Base-by-base conservation (phyloP, 2,329 filamentous ascomycete species). In the Cadophora luteo-olivacea region DNA sequence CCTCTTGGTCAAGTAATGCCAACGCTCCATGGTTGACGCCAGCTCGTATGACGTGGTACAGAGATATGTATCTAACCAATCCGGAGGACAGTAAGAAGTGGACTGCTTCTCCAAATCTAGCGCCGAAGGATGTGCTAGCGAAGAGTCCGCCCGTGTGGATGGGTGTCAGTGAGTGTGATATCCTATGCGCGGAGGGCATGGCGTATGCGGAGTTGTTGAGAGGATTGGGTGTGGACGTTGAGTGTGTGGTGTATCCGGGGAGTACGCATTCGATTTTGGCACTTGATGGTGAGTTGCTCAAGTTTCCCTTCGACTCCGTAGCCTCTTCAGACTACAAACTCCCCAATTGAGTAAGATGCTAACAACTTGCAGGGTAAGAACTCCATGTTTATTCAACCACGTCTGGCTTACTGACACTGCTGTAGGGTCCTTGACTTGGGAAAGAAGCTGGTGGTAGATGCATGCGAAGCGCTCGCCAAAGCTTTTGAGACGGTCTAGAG, bases 21-120 rank as follows among this genome's bases (percentile, higher is more conserved):
- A 77, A 82, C 72, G 81, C 83, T 0, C 83, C 85, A 0, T 83
- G 85, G 1, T 80, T 87, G 2, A 82, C 85, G 0, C 83, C 85
- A 0, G 78, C 79, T 1, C 86, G 87, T 75, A 88, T 88, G 86
- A 77, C 84, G 55, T 88, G 86, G 86, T 88, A 87, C 81, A 86
- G 22, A 38, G 73, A 81, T 33, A 83, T 85, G 74, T 88, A 87
- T 75, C 80, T 88, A 4, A 84, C 85, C 0, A 78, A 83, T 41
- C 66, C 79, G 33, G 74, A 74, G 0, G 81, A 84, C 68, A 82
- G 84, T 79, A 71, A 75, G 1, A 78, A 84, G 45, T 82, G 83
- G 0, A 84, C 87, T 73, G 84, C 85, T 0, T 87, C 83, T 49
- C 84, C 84, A 1, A 71, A 72, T 24, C 65, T 75, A 86, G 61